phyloP scores from a whole-genome alignment of 768 basidiomycete genomes.

The Leccinum uliginosum region DNA sequence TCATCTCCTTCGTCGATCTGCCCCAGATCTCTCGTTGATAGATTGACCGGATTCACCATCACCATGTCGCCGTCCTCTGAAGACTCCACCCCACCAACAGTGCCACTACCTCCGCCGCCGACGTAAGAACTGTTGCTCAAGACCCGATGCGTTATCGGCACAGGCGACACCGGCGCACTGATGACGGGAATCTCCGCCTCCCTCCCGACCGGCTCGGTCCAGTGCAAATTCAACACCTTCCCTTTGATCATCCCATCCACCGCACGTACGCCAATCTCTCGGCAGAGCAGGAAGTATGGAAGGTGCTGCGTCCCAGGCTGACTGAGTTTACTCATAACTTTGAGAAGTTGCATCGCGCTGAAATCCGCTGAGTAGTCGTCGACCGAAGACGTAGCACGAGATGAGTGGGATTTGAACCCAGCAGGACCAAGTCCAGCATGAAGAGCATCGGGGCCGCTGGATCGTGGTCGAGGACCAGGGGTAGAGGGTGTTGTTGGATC shows the following conservation, averaged over 20 bases:
- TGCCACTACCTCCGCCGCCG: conserved; percentile 37
- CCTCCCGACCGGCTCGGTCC: conserved; percentile 66
- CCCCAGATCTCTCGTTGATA: conserved; percentile 39
- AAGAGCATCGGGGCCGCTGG: conserved; percentile 44
- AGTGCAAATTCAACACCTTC: conserved; percentile 67
- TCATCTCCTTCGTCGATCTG: conserved; percentile 49
- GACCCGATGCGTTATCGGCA: conserved; percentile 25
- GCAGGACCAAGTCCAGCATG: conserved; percentile 58
- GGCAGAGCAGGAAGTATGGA: conserved; percentile 77
- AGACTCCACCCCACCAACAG: conserved; percentile 32
- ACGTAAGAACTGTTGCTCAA: conserved; percentile 27
- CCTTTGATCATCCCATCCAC: conserved; percentile 85
- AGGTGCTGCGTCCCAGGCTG: conserved; percentile 59
- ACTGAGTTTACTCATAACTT: conserved; percentile 76
- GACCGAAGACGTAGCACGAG: conserved; percentile 16
- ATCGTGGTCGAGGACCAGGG: conserved; percentile 31
- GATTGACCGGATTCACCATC: conserved; percentile 34
- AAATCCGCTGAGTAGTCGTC: conserved; percentile 63
- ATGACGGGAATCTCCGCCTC: conserved; percentile 38
- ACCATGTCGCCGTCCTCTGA: conserved; percentile 49
- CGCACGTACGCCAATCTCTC: conserved; percentile 77
- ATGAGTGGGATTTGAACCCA: conserved; percentile 55
- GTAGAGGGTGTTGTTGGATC: conserved; percentile 30
- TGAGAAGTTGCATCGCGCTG: conserved; percentile 72
- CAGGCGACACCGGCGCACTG: conserved; percentile 24